phyloP scores from a whole-genome alignment of 257 asterid genomes.

The Ophiorrhiza pumila region DNA sequence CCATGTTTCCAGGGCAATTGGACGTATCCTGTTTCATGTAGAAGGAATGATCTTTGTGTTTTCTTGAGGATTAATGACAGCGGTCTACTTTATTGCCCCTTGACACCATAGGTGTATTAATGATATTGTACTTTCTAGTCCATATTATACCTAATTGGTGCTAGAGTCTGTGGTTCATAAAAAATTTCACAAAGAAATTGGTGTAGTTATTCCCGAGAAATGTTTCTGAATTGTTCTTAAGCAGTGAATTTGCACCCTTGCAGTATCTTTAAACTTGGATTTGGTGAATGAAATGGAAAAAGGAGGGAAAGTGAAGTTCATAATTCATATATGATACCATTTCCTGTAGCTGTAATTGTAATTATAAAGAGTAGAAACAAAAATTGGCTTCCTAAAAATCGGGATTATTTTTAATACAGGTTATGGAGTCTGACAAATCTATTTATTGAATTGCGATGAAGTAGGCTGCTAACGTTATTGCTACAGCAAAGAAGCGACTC shows the following conservation, averaged over 20 bases:
- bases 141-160: neutral
- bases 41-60: conserved; percentile 2
- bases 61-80: neutral
- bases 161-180: neutral
- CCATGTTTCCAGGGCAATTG: conserved; percentile 4
- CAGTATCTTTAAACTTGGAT: neutral
- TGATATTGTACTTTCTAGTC: neutral
- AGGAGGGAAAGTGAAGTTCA: too few species aligned
- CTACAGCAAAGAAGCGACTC: neutral
- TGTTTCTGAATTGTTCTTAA: neutral
- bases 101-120: neutral
- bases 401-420: neutral
- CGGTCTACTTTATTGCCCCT: neutral
- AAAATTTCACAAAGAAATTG: neutral
- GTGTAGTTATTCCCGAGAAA: neutral
- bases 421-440: neutral
- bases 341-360: too few species aligned
- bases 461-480: neutral
- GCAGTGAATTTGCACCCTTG: neutral
- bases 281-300: neutral
- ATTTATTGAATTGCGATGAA: neutral
- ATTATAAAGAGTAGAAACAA: too few species aligned
- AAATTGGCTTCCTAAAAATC: neutral
- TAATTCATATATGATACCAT: too few species aligned
- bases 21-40: neutral